These are phyloP conservation scores for Eucalyptus pauciflora DNA, from an alignment of 345 rosid genomes.

Conservation along the genomic window DNA sequence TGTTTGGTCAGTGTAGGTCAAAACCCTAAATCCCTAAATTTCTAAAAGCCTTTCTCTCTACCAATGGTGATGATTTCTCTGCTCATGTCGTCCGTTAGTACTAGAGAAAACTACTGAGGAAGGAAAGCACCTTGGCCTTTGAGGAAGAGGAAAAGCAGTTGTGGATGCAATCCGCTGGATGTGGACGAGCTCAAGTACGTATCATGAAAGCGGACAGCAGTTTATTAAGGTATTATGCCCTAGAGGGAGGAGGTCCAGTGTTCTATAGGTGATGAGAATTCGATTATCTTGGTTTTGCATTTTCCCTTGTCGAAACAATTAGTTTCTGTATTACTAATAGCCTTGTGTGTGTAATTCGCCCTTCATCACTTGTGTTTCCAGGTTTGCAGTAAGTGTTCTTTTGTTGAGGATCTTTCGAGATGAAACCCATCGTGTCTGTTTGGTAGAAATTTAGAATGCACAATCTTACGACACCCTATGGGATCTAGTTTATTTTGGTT, in stretches of 20 bases:
- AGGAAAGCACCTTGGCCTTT: too few relatives aligned
- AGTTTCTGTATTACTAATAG: not conserved
- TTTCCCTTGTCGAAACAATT: not conserved
- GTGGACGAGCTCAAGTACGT: constrained; percentile 61
- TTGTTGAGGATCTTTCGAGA: not conserved
- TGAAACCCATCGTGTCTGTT: not conserved
- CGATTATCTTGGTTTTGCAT: not conserved
- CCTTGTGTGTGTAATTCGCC: not conserved
- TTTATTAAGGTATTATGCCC: constrained; percentile 39
- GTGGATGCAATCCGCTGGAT: constrained; percentile 54
- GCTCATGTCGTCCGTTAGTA: too few relatives aligned
- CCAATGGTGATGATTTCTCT: too few relatives aligned
- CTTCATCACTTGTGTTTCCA: constrained; percentile 9
- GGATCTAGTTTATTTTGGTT: not conserved
- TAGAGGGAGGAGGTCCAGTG: not conserved
- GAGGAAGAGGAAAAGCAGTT: not conserved
- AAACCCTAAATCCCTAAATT: too few relatives aligned
- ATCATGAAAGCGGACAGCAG: constrained; percentile 54
- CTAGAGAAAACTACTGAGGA: too few relatives aligned
- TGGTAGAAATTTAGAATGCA: not conserved
- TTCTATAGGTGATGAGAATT: not conserved
- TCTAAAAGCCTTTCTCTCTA: too few relatives aligned
- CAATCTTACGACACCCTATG: not conserved
- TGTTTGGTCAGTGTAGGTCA: rapidly evolving
- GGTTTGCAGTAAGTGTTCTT: constrained; percentile 42